Base-by-base conservation (phyloP, 2,329 filamentous ascomycete species). In the Xylariaceae sp. region DNA sequence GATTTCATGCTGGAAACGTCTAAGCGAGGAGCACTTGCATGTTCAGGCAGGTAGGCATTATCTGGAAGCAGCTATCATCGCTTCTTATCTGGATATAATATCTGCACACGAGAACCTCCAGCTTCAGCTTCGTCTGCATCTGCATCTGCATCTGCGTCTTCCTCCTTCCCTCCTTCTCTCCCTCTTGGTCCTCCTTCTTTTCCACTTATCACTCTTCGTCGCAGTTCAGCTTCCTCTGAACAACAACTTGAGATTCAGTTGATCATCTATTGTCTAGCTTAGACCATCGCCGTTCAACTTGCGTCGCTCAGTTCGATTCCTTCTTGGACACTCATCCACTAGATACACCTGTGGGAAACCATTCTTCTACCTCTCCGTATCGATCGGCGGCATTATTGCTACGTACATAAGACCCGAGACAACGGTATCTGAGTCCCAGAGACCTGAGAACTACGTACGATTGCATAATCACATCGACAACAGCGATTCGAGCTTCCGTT, bases 381-480 rank as follows among this genome's bases (percentile, higher is more conserved):
- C 37, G 8, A 42, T 42, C 37, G 8, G 9, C 3, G 8, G 11
- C 11, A 42, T 42, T 42, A 42, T 42, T 42, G 37, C 11, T 13
- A 9, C 37, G 11, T 42, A 9, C 37, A 42, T 42, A 9, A 42
- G 7, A 42, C 37, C 11, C 11, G 37, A 42, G 37, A 42, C 37
- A 7, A 42, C 11, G 11, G 11, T 8, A 42, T 8, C 37, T 42
- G 37, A 7, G 11, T 13, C 8, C 37, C 11, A 42, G 37, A 42
- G 9, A 42, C 37, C n/a, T n/a, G n/a, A 42, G 37, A 42, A 42
- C 37, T 34, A 62, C 50, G 56, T 50, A 65, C 23, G 23, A 30
- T 30, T 30, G 5, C 23, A 30, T 30, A 30, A 5, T 30, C 23
- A 30, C 23, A 30, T 30, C 23, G 23, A 30, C 23, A 30, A 4